Evolutionary conservation across 257 asterid species (phyloP).

Genomic region (Galeopsis tetrahit): DNA sequence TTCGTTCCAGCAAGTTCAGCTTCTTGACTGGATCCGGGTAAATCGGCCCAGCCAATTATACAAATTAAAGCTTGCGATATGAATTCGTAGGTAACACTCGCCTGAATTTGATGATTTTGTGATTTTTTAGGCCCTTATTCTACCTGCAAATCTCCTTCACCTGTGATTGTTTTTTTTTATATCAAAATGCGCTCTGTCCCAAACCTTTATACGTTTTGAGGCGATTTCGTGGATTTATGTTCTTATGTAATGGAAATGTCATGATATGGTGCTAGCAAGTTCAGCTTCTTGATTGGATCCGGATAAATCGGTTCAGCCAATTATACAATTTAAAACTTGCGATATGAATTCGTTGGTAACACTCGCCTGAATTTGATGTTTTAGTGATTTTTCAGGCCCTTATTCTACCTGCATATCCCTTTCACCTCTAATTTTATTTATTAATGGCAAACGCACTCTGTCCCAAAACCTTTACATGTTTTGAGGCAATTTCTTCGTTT

Average conservation of each 20-base stretch:
- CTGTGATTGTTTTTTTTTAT: background rate
- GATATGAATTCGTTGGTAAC: conserved; percentile 47
- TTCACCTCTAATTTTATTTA: background rate
- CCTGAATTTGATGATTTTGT: conserved; percentile 49
- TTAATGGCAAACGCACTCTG: conserved; percentile 61
- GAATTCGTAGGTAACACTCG: conserved; percentile 53
- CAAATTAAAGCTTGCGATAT: conserved; percentile 54
- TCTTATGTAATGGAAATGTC: background rate
- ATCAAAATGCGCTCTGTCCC: too few relatives aligned
- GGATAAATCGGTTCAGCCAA: conserved; percentile 47
- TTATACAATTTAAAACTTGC: conserved; percentile 49
- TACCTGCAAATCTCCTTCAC: conserved; percentile 36
- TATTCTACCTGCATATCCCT: conserved; percentile 40
- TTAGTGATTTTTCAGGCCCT: conserved; percentile 56
- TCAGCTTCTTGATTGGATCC: conserved; percentile 74
- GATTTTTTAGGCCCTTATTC: conserved; percentile 55
- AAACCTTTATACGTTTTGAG: too few relatives aligned
- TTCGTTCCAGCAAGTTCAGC: conserved; percentile 55
- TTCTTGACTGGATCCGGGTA: conserved; percentile 60
- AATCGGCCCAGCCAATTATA: conserved; percentile 48
- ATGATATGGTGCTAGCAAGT: conserved; percentile 37
- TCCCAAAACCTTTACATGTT: conserved; percentile 51
- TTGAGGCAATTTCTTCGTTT: conserved; percentile 71
- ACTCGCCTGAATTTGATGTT: conserved; percentile 59
- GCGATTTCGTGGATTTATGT: background rate